Conservation (phyloP, 805 yeast species). For the Starmerella davenportii region DNA sequence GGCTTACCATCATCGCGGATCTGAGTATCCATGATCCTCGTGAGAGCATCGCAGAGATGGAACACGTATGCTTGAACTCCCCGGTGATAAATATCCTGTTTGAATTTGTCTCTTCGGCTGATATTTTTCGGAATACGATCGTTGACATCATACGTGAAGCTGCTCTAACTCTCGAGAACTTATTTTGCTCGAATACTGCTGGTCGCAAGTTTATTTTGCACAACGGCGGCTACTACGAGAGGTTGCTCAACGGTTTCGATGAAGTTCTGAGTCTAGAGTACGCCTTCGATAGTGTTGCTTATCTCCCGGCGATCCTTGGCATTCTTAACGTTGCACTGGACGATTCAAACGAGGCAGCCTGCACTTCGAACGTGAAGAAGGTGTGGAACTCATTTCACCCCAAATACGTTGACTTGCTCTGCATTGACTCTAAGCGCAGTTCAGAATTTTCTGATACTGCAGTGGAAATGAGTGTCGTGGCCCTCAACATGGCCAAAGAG, state of each 20-base stretch:
- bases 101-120: neutral
- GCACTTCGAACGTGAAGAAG: neutral
- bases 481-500: neutral
- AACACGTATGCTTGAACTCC: neutral
- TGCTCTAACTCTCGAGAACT: neutral
- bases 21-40: neutral
- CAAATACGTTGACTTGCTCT: neutral
- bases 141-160: neutral
- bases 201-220: neutral
- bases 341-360: neutral
- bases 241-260: neutral
- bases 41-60: neutral
- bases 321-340: neutral
- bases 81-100: neutral
- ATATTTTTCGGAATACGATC: neutral
- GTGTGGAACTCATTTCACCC: neutral
- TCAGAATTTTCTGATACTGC: neutral
- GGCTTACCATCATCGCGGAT: neutral
- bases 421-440: neutral
- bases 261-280: neutral
- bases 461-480: neutral
- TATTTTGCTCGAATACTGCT: neutral
- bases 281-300: neutral
- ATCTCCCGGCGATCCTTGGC: neutral
- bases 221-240: neutral